Evolutionary conservation across 345 rosid species (phyloP).

Genomic region (Linum lewisii): DNA sequence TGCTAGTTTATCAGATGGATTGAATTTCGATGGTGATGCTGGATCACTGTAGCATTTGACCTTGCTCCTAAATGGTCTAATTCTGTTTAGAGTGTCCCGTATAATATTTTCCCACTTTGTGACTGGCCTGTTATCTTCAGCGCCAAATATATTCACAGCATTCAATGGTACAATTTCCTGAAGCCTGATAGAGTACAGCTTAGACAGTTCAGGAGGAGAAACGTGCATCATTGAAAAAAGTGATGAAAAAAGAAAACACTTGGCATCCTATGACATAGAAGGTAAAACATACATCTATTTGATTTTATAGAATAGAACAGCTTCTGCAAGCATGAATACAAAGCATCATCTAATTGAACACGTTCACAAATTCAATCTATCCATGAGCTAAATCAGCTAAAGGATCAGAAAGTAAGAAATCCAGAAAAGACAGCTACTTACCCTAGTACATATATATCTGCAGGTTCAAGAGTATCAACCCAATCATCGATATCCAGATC

Average conservation of each 20-base stretch:
- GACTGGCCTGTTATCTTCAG: slow-evolving; percentile 80
- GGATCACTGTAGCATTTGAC: slow-evolving; percentile 88
- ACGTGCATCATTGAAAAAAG: too few species aligned
- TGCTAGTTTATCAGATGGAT: slow-evolving; percentile 54
- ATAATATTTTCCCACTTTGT: slow-evolving; percentile 78
- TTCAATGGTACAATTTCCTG: slow-evolving; percentile 94
- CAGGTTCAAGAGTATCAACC: slow-evolving; percentile 62
- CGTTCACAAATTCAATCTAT: too few species aligned
- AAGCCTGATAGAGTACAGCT: slow-evolving; percentile 31
- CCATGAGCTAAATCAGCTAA: neutral
- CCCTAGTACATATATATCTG: slow-evolving; percentile 92
- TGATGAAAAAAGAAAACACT: too few species aligned
- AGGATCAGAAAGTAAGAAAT: neutral
- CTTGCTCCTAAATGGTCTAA: slow-evolving; percentile 32
- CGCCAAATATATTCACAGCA: slow-evolving; percentile 91
- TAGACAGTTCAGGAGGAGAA: too few species aligned
- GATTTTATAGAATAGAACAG: too few species aligned
- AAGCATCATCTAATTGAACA: too few species aligned
- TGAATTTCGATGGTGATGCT: slow-evolving; percentile 77
- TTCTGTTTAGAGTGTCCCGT: slow-evolving; percentile 59
- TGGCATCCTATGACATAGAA: too few species aligned
- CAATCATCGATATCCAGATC: too few species aligned
- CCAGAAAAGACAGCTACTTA: slow-evolving; percentile 20
- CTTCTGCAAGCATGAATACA: too few species aligned
- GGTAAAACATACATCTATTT: too few species aligned